Conservation (phyloP, 495 filamentous ascomycete species). For the Penicillium manginii region DNA sequence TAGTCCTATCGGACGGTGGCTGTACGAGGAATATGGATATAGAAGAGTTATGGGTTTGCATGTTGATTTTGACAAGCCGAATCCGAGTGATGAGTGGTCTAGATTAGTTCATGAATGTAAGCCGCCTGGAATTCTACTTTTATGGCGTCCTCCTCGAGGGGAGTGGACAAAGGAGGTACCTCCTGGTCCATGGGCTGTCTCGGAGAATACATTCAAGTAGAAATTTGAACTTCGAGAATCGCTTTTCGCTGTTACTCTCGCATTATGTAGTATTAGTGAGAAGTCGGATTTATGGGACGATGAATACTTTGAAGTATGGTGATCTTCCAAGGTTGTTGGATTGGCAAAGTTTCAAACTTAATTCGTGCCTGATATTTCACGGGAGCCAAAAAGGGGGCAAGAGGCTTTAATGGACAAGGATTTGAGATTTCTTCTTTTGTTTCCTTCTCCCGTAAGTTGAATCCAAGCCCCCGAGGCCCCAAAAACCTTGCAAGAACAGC, state of each 20-base stretch:
- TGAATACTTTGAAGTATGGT: constrained; percentile 35
- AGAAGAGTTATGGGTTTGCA: constrained; percentile 22
- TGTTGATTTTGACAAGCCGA: constrained; percentile 25
- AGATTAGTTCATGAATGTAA: constrained; percentile 30
- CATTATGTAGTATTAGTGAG: too few species aligned
- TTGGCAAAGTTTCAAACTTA: constrained; percentile 55
- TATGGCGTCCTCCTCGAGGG: constrained; percentile 37
- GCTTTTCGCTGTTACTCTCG: too few species aligned
- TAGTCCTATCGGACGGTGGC: constrained; percentile 38
- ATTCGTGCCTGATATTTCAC: too few species aligned
- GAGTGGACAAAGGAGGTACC: constrained; percentile 30
- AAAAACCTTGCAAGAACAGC: too few species aligned
- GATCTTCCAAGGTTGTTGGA: constrained; percentile 41
- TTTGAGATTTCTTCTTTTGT: too few species aligned
- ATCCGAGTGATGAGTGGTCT: constrained; percentile 36
- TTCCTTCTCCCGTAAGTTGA: too few species aligned
- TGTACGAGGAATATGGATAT: constrained; percentile 41
- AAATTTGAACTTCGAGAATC: not conserved
- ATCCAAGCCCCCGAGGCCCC: too few species aligned
- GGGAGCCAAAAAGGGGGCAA: too few species aligned
- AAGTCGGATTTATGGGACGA: too few species aligned
- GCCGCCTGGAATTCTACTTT: constrained; percentile 27
- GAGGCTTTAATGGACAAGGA: too few species aligned
- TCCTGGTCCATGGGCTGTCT: constrained; percentile 13
- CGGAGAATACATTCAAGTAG: not conserved